Conservation (phyloP, 2,329 filamentous ascomycete genomes). For the Cercospora berteroae region DNA sequence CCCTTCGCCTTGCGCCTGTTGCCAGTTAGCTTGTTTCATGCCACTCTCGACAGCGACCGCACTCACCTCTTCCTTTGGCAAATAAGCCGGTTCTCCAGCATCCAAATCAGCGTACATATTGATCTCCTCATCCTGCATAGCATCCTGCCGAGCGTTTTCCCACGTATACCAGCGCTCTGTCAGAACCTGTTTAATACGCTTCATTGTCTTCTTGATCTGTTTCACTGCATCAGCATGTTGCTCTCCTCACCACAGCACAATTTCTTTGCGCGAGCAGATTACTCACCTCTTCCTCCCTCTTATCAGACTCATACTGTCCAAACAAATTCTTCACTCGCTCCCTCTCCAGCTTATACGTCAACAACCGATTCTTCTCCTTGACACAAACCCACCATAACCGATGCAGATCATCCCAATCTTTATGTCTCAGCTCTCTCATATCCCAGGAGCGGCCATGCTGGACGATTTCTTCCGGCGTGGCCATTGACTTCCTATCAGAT, state of each 20-base stretch:
- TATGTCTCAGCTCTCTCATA: conserved; percentile 78
- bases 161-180: conserved; percentile 88
- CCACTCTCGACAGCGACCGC: not conserved
- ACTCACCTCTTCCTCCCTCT: conserved; percentile 66
- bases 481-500: conserved; percentile 64
- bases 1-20: not conserved
- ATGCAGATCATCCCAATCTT: conserved; percentile 93
- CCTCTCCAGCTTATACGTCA: conserved; percentile 72
- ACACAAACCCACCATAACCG: conserved; percentile 90
- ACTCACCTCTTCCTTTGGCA: conserved; percentile 22
- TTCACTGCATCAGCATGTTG: not conserved
- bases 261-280: not conserved
- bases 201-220: conserved; percentile 75
- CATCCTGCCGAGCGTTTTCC: conserved; percentile 69
- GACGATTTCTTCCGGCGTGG: conserved; percentile 67
- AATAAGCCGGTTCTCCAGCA: conserved; percentile 32
- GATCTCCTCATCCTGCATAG: conserved; percentile 65
- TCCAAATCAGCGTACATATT: conserved; percentile 50
- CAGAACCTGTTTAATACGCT: conserved; percentile 76
- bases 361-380: conserved; percentile 84
- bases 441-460: conserved; percentile 80
- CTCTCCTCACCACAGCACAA: not conserved
- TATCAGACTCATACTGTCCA: conserved; percentile 65
- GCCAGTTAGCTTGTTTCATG: not conserved
- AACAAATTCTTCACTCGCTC: conserved; percentile 60